Conservation (phyloP, 2,329 filamentous ascomycete genomes). For the Rachicladosporium sp. region DNA sequence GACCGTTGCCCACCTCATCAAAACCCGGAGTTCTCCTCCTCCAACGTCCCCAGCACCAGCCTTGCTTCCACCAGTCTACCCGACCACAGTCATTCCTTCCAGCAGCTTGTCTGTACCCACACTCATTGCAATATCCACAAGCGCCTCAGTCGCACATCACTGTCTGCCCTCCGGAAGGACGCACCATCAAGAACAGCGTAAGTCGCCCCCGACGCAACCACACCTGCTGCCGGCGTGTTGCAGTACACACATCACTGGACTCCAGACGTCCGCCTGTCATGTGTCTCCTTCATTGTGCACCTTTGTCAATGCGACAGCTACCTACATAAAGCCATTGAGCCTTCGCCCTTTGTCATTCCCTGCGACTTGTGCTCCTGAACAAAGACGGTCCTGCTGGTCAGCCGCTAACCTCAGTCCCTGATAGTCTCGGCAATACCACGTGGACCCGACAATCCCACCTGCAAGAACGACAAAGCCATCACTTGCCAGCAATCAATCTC, state of each 20-base stretch:
- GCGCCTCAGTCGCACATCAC: conserved; percentile 4
- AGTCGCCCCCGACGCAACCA: conserved; percentile 4
- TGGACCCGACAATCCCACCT: conserved; percentile 11
- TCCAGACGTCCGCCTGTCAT: conserved; percentile 2
- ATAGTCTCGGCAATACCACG: conserved; percentile 3
- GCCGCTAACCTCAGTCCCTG: conserved; percentile 1
- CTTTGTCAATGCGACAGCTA: conserved; percentile 5
- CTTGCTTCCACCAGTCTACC: conserved; percentile 1
- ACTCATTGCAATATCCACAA: conserved; percentile 4
- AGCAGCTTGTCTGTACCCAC: conserved; percentile 6
- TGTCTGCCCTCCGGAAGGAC: conserved; percentile 1
- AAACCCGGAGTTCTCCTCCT: conserved; percentile 2
- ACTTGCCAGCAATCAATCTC: conserved; percentile 10
- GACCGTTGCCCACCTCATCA: conserved; percentile 1
- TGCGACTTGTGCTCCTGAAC: conserved; percentile 2
- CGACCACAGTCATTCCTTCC: conserved; percentile 7
- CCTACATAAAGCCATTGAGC: neutral
- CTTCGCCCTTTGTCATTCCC: conserved; percentile 4
- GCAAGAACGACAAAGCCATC: conserved; percentile 5
- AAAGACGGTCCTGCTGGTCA: conserved; percentile 6
- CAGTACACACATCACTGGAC: conserved; percentile 3
- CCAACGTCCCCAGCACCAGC: conserved; percentile 1
- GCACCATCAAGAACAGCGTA: conserved; percentile 4
- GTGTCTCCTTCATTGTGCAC: conserved; percentile 1
- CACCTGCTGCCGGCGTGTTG: neutral